phyloP scores from a whole-genome alignment of 306 rosid species.

The Medicago lupulina region DNA sequence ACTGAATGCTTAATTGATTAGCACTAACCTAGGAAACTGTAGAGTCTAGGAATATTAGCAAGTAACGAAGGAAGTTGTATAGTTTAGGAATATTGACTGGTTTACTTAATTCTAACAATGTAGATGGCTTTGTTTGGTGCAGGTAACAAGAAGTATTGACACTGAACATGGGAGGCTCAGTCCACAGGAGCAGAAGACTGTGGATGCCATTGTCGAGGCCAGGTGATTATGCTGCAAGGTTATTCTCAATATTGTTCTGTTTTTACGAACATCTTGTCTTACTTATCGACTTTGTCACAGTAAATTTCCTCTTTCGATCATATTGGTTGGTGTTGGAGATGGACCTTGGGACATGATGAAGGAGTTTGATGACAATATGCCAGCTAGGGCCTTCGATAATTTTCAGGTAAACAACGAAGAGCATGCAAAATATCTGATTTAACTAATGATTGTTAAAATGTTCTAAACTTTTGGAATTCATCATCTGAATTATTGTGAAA shows the following conservation, averaged over 20 bases:
- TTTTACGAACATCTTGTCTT: conserved; percentile 38
- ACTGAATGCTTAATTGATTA: too few relatives aligned
- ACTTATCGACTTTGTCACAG: conserved; percentile 52
- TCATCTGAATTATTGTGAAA: conserved; percentile 26
- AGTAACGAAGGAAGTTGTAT: too few relatives aligned
- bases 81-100: too few relatives aligned
- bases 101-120: neutral
- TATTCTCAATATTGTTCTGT: neutral
- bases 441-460: neutral
- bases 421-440: conserved; percentile 4
- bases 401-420: conserved; percentile 69
- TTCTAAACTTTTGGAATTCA: conserved; percentile 22
- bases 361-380: conserved; percentile 94
- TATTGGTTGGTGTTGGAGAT: conserved; percentile 97
- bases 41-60: too few relatives aligned
- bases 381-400: conserved; percentile 86
- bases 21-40: too few relatives aligned
- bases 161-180: conserved; percentile 74
- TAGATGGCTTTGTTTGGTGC: conserved; percentile 37
- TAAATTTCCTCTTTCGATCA: conserved; percentile 88
- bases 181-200: conserved; percentile 92
- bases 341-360: conserved; percentile 99
- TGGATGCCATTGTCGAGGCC: conserved; percentile 92
- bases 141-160: conserved; percentile 96
- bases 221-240: conserved; percentile 58